phyloP scores from a whole-genome alignment of 345 rosid genomes.

The Reutealis trisperma region DNA sequence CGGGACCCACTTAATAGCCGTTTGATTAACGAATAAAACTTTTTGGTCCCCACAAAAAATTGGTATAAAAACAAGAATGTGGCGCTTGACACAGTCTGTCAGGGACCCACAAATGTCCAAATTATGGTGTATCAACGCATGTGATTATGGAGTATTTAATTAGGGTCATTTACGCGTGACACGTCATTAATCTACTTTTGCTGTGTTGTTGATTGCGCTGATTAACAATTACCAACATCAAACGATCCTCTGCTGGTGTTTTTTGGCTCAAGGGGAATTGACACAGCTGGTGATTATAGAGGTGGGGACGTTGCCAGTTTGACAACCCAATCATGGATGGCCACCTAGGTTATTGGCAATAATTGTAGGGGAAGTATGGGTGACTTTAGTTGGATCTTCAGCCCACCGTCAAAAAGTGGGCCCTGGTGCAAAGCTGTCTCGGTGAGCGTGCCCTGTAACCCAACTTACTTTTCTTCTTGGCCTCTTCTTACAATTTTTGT shows the following conservation, averaged over 20 bases:
- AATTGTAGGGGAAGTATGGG: not conserved
- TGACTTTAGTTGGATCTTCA: constrained; percentile 11
- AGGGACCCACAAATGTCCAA: constrained; percentile 1
- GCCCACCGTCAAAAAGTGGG: constrained; percentile 10
- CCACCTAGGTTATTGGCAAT: constrained; percentile 30
- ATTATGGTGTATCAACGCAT: constrained; percentile 17
- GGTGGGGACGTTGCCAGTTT: constrained; percentile 28
- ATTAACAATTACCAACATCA: not conserved
- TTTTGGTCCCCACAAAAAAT: constrained; percentile 7
- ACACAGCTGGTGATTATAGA: constrained; percentile 52
- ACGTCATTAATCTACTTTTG: constrained; percentile 4
- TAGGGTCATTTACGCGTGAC: not conserved
- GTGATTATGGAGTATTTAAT: constrained; percentile 27
- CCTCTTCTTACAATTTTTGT: not conserved
- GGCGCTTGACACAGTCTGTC: constrained; percentile 36
- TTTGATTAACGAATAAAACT: constrained; percentile 20
- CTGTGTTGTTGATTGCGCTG: not conserved
- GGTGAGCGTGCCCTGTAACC: not conserved
- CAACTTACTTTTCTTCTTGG: not conserved
- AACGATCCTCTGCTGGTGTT: not conserved
- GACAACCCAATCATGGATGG: constrained; percentile 22
- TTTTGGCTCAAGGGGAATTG: constrained; percentile 14
- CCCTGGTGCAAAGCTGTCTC: constrained; percentile 2
- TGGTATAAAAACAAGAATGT: constrained; percentile 21
- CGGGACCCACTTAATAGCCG: constrained; percentile 32